Conservation (phyloP, 345 rosid species). For the Triadica sebifera region DNA sequence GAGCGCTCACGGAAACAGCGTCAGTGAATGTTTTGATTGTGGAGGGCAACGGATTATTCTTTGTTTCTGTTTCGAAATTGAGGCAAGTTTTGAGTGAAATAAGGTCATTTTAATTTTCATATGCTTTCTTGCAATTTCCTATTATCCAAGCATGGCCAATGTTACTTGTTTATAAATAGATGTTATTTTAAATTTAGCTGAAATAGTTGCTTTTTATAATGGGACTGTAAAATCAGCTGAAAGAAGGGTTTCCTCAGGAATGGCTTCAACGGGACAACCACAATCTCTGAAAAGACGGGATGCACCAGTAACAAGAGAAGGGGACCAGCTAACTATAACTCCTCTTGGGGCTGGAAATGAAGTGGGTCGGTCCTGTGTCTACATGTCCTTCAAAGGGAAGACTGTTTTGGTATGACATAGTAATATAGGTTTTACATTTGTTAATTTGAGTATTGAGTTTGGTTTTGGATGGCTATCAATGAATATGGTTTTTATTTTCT, state of each 20-base stretch:
- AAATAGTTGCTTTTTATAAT: too few relatives aligned
- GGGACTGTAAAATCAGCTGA: background rate
- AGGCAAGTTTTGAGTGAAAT: too few relatives aligned
- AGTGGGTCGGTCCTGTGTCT: conserved; percentile 90
- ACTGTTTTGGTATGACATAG: conserved; percentile 47
- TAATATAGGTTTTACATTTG: background rate
- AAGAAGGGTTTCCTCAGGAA: background rate
- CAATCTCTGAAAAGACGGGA: conserved; percentile 65
- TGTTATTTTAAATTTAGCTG: too few relatives aligned
- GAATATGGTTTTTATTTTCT: background rate
- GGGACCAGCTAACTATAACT: conserved; percentile 68
- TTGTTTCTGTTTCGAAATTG: too few relatives aligned
- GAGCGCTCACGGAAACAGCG: too few relatives aligned
- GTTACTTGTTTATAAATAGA: too few relatives aligned
- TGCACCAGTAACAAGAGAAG: conserved; percentile 56
- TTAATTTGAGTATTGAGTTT: background rate
- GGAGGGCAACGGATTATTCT: too few relatives aligned
- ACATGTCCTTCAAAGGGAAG: conserved; percentile 89
- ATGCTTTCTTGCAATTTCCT: too few relatives aligned
- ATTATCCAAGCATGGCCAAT: too few relatives aligned
- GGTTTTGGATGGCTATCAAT: background rate
- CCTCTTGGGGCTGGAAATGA: conserved; percentile 94
- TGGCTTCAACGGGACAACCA: conserved; percentile 56
- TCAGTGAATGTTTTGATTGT: too few relatives aligned
- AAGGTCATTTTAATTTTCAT: too few relatives aligned